Base-by-base conservation (phyloP, 768 basidiomycete species). In the Russula abietina region DNA sequence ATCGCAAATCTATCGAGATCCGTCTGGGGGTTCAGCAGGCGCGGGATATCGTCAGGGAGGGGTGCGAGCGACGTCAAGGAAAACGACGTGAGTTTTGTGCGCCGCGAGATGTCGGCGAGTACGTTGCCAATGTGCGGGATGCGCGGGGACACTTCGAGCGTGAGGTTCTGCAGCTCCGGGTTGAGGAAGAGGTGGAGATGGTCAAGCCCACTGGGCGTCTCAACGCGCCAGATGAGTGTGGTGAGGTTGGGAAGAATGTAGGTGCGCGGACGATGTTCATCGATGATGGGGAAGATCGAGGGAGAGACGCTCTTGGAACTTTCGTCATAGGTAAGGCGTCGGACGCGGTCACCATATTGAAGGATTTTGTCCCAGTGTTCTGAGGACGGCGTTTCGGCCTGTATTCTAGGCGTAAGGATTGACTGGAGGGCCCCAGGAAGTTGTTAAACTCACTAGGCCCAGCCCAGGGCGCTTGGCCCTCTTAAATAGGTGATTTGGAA, bases 161-260 rank as follows among this genome's bases (percentile, higher is more conserved):
- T 78, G 67, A 91, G 72, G 61, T 71, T 75, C 68, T 84, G 81
- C 61, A 91, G 70, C 45, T 79, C 78, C n/a, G 87, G 82, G 63
- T 77, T 82, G 63, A 91, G 73, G 79, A 91, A 91, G 62, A 85
- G 77, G 43, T 75, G 72, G 69, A 82, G 83, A 59, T 84, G 80
- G 57, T 88, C 84, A 63, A 91, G 77, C 57, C 84, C 87, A 36
- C 81, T 80, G 26, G 83, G 71, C 6, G 83, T 85, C 68, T 87
- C 87, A 41, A 80, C 86, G 68, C 83, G 86, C 89, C 89, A 91
- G 48, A 81, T 80, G 68, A 91, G 77, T 59, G 85, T 80, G 62
- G 80, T 80, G 61, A 91, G 80, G 72, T 83, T 79, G 36, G 89
- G 89, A 57, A 91, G 79, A 48, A 91, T 81, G 70, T 82, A 84